Percentiles rank a stretch among this genome's conserved stretches.
Evolutionary conservation across 805 yeast genomes (phyloP).

Genomic region (Metschnikowia kofuensis): DNA sequence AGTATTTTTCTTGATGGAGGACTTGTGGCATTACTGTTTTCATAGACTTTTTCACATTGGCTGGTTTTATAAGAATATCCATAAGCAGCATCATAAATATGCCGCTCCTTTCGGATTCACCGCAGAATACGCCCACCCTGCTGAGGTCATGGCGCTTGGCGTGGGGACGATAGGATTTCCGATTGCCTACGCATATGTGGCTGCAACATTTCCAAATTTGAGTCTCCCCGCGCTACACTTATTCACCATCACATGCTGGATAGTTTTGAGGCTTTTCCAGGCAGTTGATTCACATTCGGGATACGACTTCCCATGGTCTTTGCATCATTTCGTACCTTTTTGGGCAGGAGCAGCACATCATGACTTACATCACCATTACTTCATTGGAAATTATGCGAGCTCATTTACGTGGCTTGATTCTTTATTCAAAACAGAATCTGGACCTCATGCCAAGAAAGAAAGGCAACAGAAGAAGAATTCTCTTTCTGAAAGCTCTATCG

Average conservation of each 20-base stretch:
- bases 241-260: slow-evolving; percentile 54
- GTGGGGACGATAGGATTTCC: slow-evolving; percentile 63
- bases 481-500: slow-evolving; percentile 36
- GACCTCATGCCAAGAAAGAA: slow-evolving; percentile 47
- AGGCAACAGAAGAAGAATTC: slow-evolving; percentile 44
- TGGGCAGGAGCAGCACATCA: slow-evolving; percentile 69
- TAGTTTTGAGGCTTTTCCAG: slow-evolving; percentile 50
- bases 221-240: slow-evolving; percentile 53
- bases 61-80: slow-evolving; percentile 53
- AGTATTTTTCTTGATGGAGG: slow-evolving; percentile 52
- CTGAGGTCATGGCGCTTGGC: slow-evolving; percentile 55
- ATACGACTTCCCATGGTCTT: slow-evolving; percentile 61
- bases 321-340: slow-evolving; percentile 53
- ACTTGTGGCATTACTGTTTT: slow-evolving; percentile 60
- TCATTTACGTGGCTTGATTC: slow-evolving; percentile 60
- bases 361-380: slow-evolving; percentile 58
- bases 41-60: slow-evolving; percentile 57
- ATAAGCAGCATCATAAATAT: slow-evolving; percentile 58
- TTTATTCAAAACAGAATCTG: slow-evolving; percentile 52
- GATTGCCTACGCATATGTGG: slow-evolving; percentile 48
- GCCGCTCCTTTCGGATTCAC: slow-evolving; percentile 63
- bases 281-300: slow-evolving; percentile 64
- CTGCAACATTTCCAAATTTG: slow-evolving; percentile 53
- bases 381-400: slow-evolving; percentile 57
- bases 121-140: slow-evolving; percentile 62